Evolutionary conservation across 148 eudicot species (phyloP).

Genomic region (Rheum nobile): DNA sequence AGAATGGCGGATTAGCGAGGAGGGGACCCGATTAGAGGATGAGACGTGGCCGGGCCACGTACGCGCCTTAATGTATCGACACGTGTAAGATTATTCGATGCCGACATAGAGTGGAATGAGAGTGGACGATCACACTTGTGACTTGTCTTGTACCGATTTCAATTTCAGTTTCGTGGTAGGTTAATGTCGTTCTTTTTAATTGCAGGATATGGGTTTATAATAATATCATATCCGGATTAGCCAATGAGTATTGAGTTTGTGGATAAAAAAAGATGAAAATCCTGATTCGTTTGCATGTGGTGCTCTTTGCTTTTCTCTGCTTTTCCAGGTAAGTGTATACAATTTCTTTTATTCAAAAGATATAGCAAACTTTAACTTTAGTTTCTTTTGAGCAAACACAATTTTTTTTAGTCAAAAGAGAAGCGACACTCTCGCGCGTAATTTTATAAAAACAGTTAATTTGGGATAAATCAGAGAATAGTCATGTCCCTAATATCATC

Average conservation of each 20-base stretch:
- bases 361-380: too few relatives aligned
- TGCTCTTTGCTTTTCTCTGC: too few relatives aligned
- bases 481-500: too few relatives aligned
- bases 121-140: neutral
- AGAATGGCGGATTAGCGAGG: neutral
- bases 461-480: too few relatives aligned
- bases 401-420: too few relatives aligned
- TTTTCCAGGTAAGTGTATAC: neutral
- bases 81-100: neutral
- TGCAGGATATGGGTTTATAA: too few relatives aligned
- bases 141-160: too few relatives aligned
- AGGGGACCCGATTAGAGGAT: neutral
- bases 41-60: constrained; percentile 1
- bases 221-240: neutral
- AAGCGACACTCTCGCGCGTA: too few relatives aligned
- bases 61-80: neutral
- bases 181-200: neutral
- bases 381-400: too few relatives aligned
- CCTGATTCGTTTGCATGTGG: neutral
- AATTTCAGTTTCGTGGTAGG: neutral
- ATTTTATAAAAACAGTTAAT: too few relatives aligned
- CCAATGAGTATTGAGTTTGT: neutral
- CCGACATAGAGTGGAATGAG: neutral
- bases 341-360: too few relatives aligned
- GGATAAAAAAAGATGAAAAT: neutral